These are phyloP conservation scores for Parietichytrium sp. DNA, from an alignment of 108 stramenopile genomes.

Conservation along the genomic window DNA sequence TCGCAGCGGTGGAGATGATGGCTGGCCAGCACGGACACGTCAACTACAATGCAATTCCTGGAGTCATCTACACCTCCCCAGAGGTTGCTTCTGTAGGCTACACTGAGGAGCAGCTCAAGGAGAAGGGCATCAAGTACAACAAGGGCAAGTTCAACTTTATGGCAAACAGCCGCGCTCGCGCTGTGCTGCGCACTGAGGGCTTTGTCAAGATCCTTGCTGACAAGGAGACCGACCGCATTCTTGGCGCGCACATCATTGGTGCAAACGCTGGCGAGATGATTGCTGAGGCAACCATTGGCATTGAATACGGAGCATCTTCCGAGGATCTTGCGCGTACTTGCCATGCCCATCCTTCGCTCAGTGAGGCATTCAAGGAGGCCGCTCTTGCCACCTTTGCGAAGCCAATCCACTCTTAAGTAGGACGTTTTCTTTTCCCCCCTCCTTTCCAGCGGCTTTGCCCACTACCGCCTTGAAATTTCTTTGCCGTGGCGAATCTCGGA, in stretches of 20 bases:
- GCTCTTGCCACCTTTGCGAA: constrained; percentile 98
- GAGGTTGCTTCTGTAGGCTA: constrained; percentile 97
- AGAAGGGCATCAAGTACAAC: constrained; percentile 83
- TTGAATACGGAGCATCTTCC: constrained; percentile 98
- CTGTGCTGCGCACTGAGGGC: constrained; percentile 87
- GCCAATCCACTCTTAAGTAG: constrained; percentile 90
- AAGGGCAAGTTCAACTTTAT: constrained; percentile 91
- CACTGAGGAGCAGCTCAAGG: constrained; percentile 98
- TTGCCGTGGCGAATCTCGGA: too few relatives aligned
- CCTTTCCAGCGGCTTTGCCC: too few relatives aligned
- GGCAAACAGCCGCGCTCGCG: constrained; percentile 91
- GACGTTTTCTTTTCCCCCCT: neutral
- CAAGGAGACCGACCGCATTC: constrained; percentile 88
- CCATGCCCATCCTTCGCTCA: constrained; percentile 97
- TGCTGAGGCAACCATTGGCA: constrained; percentile 95
- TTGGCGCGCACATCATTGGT: constrained; percentile 97
- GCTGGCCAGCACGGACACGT: constrained; percentile 98
- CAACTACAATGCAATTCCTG: constrained; percentile 98
- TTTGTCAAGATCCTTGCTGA: constrained; percentile 96
- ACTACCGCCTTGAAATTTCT: too few relatives aligned
- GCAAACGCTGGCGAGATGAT: constrained; percentile 99
- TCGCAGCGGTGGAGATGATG: constrained; percentile 92
- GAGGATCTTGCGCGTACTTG: constrained; percentile 99
- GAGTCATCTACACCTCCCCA: constrained; percentile 99
- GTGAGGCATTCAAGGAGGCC: constrained; percentile 98